These are phyloP conservation scores for Haplographium delicatum DNA, from an alignment of 495 filamentous ascomycete species.

Conservation along the genomic window DNA sequence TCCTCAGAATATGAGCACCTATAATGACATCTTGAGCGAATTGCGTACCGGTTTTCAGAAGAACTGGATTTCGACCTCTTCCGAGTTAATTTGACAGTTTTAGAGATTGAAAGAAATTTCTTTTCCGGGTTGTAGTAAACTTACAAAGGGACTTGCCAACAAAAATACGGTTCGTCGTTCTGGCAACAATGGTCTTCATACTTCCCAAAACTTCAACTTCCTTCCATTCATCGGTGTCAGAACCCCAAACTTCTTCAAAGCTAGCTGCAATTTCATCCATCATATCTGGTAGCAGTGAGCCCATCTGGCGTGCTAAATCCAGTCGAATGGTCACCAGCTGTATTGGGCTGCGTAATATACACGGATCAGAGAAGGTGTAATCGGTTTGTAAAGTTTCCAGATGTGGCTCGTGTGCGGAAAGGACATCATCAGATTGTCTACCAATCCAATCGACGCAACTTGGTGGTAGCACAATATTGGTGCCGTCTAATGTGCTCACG, in stretches of 20 bases:
- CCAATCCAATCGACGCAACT: too few species aligned
- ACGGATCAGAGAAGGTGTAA: too few species aligned
- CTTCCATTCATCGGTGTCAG: not conserved
- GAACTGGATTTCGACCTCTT: not conserved
- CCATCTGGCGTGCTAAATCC: not conserved
- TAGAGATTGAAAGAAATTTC: too few species aligned
- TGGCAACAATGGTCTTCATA: not conserved
- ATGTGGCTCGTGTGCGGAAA: too few species aligned
- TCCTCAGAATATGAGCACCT: not conserved
- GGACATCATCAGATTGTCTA: too few species aligned
- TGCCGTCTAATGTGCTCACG: too few species aligned
- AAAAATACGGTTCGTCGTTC: not conserved
- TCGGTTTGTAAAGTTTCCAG: too few species aligned
- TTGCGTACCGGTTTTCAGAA: not conserved
- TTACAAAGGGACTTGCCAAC: not conserved
- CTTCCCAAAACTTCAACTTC: not conserved
- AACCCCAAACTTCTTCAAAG: not conserved
- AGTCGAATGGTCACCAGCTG: too few species aligned
- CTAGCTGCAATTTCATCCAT: not conserved
- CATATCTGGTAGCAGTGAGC: not conserved
- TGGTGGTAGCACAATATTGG: too few species aligned
- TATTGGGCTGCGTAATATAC: too few species aligned
- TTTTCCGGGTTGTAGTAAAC: too few species aligned
- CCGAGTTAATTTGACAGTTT: too few species aligned
- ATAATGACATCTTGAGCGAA: not conserved